phyloP scores from a whole-genome alignment of 202 grass and related monocot species.

The Zizania palustris region DNA sequence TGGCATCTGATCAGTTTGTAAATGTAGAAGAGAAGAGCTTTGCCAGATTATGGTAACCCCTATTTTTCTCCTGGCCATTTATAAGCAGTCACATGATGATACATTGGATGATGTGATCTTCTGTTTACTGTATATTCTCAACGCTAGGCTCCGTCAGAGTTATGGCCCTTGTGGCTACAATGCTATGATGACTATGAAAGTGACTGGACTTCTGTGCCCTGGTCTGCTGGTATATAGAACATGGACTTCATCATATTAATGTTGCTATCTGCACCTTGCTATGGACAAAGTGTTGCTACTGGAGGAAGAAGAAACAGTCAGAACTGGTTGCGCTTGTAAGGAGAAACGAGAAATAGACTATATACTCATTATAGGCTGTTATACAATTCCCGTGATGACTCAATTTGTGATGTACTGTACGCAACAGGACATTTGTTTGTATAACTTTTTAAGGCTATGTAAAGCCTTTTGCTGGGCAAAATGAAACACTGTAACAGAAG shows the following conservation, averaged over 20 bases:
- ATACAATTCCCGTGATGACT: neutral
- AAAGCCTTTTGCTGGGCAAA: no score
- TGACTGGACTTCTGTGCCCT: neutral
- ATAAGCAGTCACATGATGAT: neutral
- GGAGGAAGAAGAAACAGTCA: neutral
- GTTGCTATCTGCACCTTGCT: neutral
- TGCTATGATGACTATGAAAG: neutral
- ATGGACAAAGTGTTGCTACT: neutral
- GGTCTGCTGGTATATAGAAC: neutral
- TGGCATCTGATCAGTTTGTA: conserved; percentile 12
- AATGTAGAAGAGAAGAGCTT: neutral
- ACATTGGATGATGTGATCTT: neutral
- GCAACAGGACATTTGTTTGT: no score
- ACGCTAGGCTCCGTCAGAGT: neutral
- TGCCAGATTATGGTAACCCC: neutral
- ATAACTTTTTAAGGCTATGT: no score
- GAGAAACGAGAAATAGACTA: neutral
- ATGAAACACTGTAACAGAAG: no score
- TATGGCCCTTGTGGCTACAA: neutral
- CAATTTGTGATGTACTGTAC: neutral
- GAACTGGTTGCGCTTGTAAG: neutral
- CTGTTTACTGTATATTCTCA: neutral
- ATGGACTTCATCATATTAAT: neutral
- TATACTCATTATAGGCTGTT: neutral
- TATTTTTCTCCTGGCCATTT: conserved; percentile 13